Percentiles rank a stretch among this genome's conserved stretches.
These are phyloP conservation scores for Monilinia vaccinii-corymbosi DNA, from an alignment of 2,329 filamentous ascomycete species.

Conservation along the genomic window DNA sequence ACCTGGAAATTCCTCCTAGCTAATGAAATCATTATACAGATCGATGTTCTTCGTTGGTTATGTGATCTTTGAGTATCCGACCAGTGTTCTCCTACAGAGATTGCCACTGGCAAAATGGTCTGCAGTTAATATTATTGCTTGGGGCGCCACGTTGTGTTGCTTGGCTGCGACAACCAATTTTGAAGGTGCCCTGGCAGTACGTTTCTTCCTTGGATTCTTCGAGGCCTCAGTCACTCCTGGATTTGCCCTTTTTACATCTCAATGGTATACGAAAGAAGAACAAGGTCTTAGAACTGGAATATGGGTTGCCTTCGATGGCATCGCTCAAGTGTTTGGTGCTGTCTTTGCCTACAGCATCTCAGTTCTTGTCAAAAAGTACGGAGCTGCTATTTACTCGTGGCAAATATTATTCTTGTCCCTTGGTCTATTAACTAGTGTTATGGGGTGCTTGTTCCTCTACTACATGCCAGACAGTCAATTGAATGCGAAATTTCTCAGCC, in stretches of 20 bases:
- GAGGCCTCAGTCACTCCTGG: constrained; percentile 61
- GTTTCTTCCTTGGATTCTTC: constrained; percentile 60
- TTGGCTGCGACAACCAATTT: constrained; percentile 55
- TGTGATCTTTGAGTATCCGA: constrained; percentile 27
- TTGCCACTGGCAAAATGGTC: constrained; percentile 57
- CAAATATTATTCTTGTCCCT: constrained; percentile 47
- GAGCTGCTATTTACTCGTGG: constrained; percentile 45
- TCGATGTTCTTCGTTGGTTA: constrained; percentile 38
- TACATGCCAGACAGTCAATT: constrained; percentile 36
- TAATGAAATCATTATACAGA: not conserved
- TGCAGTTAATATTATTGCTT: constrained; percentile 50
- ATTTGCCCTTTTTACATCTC: constrained; percentile 57
- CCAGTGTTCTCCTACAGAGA: constrained; percentile 35
- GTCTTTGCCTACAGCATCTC: constrained; percentile 56
- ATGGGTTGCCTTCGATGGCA: constrained; percentile 62
- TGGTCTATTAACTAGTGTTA: constrained; percentile 36
- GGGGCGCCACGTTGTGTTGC: constrained; percentile 50
- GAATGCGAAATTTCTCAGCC: constrained; percentile 36
- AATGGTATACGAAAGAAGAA: constrained; percentile 66
- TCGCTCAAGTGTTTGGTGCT: constrained; percentile 54
- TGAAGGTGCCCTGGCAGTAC: constrained; percentile 51
- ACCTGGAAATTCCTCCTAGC: not conserved
- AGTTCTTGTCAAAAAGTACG: constrained; percentile 39
- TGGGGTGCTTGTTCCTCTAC: constrained; percentile 36
- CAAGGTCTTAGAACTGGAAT: constrained; percentile 53